phyloP scores from a whole-genome alignment of 1,284 basidiomycete genomes.

The Malassezia sp. region DNA sequence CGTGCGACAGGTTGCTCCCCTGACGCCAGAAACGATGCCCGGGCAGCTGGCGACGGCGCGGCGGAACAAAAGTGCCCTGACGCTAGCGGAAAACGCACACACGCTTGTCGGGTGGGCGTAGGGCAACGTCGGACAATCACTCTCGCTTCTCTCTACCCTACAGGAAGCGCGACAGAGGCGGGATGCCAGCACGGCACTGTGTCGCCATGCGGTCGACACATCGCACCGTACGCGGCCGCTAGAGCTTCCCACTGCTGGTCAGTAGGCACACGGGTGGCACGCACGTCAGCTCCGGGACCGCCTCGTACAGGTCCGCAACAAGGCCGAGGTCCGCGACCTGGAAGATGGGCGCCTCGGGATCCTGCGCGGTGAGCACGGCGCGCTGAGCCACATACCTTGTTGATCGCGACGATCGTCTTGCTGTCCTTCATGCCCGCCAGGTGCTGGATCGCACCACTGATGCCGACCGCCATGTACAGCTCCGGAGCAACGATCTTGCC shows the following conservation, averaged over 20 bases:
- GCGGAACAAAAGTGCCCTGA: no score
- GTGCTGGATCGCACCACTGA: constrained; percentile 97
- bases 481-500: constrained; percentile 73
- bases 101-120: no score
- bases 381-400: constrained; percentile 59
- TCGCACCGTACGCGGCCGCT: no score
- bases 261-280: background rate
- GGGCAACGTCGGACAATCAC: no score
- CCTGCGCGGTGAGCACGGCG: constrained; percentile 48
- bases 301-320: constrained; percentile 54
- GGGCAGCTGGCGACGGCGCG: no score
- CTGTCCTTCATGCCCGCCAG: constrained; percentile 99
- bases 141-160: no score
- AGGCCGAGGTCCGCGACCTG: constrained; percentile 93
- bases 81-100: no score
- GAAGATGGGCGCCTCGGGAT: constrained; percentile 96
- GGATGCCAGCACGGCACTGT: no score
- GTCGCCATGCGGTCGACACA: no score
- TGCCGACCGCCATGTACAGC: constrained; percentile 89
- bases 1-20: no score
- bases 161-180: no score
- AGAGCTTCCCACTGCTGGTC: constrained; percentile 10
- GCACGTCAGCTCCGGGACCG: constrained; percentile 44
- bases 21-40: no score
- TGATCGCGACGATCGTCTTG: constrained; percentile 94